A percentile compares a stretch with the other conserved stretches of the same genome.
phyloP scores from a whole-genome alignment of 768 basidiomycete genomes.

The Mycena galopus region DNA sequence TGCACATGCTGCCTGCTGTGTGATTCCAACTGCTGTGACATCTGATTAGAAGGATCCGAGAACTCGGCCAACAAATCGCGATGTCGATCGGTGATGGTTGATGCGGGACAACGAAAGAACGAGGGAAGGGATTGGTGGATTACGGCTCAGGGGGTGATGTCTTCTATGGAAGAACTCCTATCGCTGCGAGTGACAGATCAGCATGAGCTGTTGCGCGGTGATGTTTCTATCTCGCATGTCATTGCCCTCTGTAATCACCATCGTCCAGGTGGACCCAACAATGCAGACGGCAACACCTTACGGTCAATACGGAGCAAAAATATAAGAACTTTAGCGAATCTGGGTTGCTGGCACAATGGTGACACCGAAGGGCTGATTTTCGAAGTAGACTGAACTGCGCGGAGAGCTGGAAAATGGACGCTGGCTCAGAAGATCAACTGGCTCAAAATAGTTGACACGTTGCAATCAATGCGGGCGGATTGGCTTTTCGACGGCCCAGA shows the following conservation, averaged over 20 bases:
- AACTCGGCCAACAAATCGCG: no score
- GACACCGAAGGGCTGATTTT: background rate
- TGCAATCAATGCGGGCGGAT: no score
- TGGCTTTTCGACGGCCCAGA: no score
- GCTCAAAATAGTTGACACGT: background rate
- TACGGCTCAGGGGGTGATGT: conserved; percentile 1
- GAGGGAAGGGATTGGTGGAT: no score
- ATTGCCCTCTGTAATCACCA: background rate
- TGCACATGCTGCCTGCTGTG: no score
- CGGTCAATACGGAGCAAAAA: background rate
- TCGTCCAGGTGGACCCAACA: background rate
- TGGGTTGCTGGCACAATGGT: background rate
- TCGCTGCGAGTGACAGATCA: background rate
- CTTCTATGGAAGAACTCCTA: background rate
- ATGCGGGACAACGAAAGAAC: no score
- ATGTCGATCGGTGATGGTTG: no score
- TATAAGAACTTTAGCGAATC: background rate
- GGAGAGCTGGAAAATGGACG: background rate
- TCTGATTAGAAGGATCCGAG: no score
- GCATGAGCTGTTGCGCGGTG: background rate
- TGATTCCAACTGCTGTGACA: no score
- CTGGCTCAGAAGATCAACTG: background rate
- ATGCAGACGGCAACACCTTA: background rate
- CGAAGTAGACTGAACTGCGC: background rate
- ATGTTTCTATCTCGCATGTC: background rate